Evolutionary conservation across 768 basidiomycete genomes (phyloP).

Genomic region (Zangia roseola): DNA sequence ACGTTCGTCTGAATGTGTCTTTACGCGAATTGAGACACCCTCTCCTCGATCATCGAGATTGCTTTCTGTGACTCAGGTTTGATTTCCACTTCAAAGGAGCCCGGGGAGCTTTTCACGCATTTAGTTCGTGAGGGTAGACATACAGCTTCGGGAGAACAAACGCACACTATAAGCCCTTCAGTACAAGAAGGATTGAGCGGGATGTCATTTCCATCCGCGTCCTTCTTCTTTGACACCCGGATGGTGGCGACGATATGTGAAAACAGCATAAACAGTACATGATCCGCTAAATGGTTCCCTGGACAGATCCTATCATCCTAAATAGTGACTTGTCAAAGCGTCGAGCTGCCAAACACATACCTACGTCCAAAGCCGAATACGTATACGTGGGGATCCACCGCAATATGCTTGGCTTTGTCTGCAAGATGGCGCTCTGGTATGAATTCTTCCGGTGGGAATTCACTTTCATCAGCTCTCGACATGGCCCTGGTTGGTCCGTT

Average conservation of each 20-base stretch:
- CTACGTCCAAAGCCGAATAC: slow-evolving; percentile 11
- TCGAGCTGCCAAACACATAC: background rate
- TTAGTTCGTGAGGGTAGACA: background rate
- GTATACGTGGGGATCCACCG: slow-evolving; percentile 10
- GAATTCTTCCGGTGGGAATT: slow-evolving; percentile 15
- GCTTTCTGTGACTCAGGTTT: slow-evolving; percentile 8
- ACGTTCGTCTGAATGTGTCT: too few relatives aligned
- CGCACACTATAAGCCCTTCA: slow-evolving; percentile 11
- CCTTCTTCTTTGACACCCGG: slow-evolving; percentile 7
- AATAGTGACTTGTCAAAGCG: background rate
- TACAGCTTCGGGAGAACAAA: background rate
- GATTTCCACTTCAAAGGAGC: slow-evolving; percentile 9
- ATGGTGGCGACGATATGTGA: slow-evolving; percentile 9
- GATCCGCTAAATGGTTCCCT: slow-evolving; percentile 9
- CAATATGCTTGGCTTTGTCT: slow-evolving; percentile 4
- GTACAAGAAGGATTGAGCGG: background rate
- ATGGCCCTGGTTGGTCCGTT: slow-evolving; percentile 9
- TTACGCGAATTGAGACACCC: background rate
- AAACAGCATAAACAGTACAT: slow-evolving; percentile 9
- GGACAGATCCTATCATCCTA: slow-evolving; percentile 9
- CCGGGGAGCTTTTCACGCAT: slow-evolving; percentile 8
- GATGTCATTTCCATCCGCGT: slow-evolving; percentile 8
- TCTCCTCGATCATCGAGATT: slow-evolving; percentile 9
- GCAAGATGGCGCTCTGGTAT: slow-evolving; percentile 12
- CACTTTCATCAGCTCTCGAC: slow-evolving; percentile 15